A percentile compares a stretch with the other conserved stretches of the same genome.
Evolutionary conservation across 331 rosid species (phyloP).

Genomic region (Saraca asoca): DNA sequence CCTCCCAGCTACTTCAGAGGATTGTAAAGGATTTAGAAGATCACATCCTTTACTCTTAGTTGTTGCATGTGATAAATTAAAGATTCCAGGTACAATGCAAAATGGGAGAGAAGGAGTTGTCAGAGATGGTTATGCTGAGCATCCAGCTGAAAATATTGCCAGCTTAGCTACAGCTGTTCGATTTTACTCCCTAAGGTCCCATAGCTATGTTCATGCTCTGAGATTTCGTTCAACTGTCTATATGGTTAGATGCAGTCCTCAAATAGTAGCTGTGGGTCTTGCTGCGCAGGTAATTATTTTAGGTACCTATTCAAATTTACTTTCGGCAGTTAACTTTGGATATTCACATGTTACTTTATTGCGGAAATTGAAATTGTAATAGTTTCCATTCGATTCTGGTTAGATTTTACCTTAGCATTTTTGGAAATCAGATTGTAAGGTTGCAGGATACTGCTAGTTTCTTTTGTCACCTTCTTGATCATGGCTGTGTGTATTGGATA

Average conservation of each 20-base stretch:
- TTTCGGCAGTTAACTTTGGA: conserved; percentile 25
- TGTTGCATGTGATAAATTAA: conserved; percentile 81
- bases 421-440: not conserved
- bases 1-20: conserved; percentile 58
- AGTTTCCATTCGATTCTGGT: conserved; percentile 9
- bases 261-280: conserved; percentile 88
- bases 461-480: conserved; percentile 21
- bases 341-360: conserved; percentile 19
- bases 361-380: conserved; percentile 27
- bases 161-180: conserved; percentile 83
- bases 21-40: conserved; percentile 69
- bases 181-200: conserved; percentile 85
- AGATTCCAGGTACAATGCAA: conserved; percentile 69
- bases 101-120: conserved; percentile 55
- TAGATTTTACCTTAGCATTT: conserved; percentile 22
- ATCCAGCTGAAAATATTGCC: conserved; percentile 57
- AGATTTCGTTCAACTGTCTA: conserved; percentile 90
- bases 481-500: conserved; percentile 18
- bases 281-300: conserved; percentile 75
- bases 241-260: conserved; percentile 96
- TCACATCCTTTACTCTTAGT: conserved; percentile 93
- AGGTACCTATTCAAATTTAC: conserved; percentile 22
- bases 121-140: conserved; percentile 62
- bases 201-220: conserved; percentile 87
- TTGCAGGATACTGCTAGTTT: conserved; percentile 12